A percentile compares a stretch with the other conserved stretches of the same genome.
These are phyloP conservation scores for Spiraea crenata DNA, from an alignment of 331 rosid genomes.

Conservation along the genomic window DNA sequence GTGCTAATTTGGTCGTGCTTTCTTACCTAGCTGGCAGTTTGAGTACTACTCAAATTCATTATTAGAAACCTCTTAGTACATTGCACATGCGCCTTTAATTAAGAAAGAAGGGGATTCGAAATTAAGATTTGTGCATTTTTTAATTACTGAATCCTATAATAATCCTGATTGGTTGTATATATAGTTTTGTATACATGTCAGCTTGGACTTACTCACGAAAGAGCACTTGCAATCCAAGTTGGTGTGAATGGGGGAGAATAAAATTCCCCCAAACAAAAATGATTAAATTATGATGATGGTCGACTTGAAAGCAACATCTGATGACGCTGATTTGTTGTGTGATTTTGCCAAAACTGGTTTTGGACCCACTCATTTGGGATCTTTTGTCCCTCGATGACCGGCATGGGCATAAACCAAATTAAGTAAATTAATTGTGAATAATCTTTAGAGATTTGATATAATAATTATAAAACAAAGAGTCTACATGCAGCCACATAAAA, in stretches of 20 bases:
- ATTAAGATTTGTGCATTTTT: no score
- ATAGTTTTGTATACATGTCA: no score
- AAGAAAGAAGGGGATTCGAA: no score
- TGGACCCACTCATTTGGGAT: conserved; percentile 24
- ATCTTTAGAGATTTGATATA: neutral
- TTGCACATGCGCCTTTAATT: no score
- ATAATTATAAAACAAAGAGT: neutral
- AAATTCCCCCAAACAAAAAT: neutral
- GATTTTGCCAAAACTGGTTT: conserved; percentile 7
- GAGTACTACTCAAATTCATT: no score
- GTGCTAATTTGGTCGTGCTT: no score
- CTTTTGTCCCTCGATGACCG: conserved; percentile 17
- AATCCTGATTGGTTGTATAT: no score
- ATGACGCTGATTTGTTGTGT: conserved; percentile 11
- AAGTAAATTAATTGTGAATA: neutral
- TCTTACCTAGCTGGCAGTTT: no score
- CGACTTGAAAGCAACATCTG: conserved; percentile 16
- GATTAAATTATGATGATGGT: neutral
- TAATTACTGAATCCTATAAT: no score
- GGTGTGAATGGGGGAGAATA: neutral
- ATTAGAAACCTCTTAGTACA: no score
- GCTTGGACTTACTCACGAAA: neutral
- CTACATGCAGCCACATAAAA: neutral
- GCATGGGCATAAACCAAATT: neutral
- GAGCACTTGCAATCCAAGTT: conserved; percentile 1